phyloP scores from a whole-genome alignment of 2,329 filamentous ascomycete species.

The Aurifilum marmelostoma region DNA sequence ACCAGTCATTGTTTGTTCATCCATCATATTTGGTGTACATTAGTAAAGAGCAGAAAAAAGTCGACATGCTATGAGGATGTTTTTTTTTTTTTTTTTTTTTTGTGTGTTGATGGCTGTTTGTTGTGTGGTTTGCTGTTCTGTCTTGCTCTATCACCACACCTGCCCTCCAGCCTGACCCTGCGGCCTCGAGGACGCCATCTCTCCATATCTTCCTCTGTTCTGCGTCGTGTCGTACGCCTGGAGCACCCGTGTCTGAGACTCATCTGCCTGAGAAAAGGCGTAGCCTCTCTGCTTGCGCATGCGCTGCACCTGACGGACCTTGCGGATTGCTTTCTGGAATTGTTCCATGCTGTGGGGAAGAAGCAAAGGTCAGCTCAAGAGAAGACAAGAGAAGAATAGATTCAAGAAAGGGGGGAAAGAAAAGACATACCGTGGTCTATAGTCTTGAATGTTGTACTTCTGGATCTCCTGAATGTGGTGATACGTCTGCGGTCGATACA shows the following conservation, averaged over 20 bases:
- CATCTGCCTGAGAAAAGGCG: conserved; percentile 96
- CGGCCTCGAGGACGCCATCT: conserved; percentile 69
- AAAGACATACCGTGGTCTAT: conserved; percentile 77
- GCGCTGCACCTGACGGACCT: conserved; percentile 95
- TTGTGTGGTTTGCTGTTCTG: neutral
- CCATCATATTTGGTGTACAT: conserved; percentile 10
- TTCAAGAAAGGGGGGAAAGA: conserved; percentile 19
- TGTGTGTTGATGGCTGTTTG: neutral
- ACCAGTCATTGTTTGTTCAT: conserved; percentile 1
- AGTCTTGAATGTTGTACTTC: conserved; percentile 99
- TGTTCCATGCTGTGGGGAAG: conserved; percentile 80
- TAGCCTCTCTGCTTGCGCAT: conserved; percentile 99
- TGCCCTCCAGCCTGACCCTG: conserved; percentile 9
- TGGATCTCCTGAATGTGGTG: conserved; percentile 99
- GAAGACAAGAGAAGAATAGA: conserved; percentile 11
- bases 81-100: neutral
- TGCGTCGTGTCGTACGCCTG: conserved; percentile 98
- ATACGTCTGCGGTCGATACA: conserved; percentile 95
- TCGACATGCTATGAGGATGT: neutral
- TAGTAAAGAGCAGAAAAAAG: neutral
- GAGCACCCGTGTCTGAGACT: conserved; percentile 90
- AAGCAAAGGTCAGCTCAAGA: neutral
- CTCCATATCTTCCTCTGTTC: conserved; percentile 87
- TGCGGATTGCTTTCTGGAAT: conserved; percentile 98
- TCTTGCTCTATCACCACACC: neutral